phyloP scores from a whole-genome alignment of 306 rosid species.

The Cicer cuneatum region DNA sequence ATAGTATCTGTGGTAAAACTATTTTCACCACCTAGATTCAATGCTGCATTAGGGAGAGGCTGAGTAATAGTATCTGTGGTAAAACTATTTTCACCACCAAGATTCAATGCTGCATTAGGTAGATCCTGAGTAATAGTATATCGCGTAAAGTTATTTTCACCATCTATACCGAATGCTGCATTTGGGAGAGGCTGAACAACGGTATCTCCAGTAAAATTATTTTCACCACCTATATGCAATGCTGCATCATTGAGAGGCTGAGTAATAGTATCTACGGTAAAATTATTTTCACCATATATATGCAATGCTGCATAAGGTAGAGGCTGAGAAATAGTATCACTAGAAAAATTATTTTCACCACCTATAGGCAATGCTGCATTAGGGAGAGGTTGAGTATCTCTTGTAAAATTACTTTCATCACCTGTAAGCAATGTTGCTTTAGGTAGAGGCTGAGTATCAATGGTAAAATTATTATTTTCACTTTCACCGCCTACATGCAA shows the following conservation, averaged over 20 bases:
- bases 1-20: slow-evolving; percentile 14
- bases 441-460: slow-evolving; percentile 39
- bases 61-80: slow-evolving; percentile 22
- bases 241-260: slow-evolving; percentile 16
- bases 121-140: neutral
- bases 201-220: slow-evolving; percentile 30
- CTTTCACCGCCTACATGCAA: slow-evolving; percentile 31
- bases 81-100: slow-evolving; percentile 35
- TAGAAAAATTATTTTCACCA: slow-evolving; percentile 33
- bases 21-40: slow-evolving; percentile 30
- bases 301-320: slow-evolving; percentile 21
- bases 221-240: slow-evolving; percentile 34
- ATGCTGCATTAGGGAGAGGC: slow-evolving; percentile 10
- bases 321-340: slow-evolving; percentile 11
- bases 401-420: slow-evolving; percentile 34
- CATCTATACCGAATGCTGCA: slow-evolving; percentile 18
- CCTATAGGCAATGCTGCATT: slow-evolving; percentile 2
- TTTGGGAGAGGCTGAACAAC: neutral
- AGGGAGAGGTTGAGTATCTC: slow-evolving; percentile 41
- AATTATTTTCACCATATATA: slow-evolving; percentile 32
- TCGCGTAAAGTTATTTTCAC: slow-evolving; percentile 32
- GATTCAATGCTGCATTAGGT: slow-evolving; percentile 3
- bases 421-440: neutral
- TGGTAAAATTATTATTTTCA: slow-evolving; percentile 13
- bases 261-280: slow-evolving; percentile 4